Base-by-base conservation (phyloP, 257 asterid genomes). In the Przewalskia tangutica region DNA sequence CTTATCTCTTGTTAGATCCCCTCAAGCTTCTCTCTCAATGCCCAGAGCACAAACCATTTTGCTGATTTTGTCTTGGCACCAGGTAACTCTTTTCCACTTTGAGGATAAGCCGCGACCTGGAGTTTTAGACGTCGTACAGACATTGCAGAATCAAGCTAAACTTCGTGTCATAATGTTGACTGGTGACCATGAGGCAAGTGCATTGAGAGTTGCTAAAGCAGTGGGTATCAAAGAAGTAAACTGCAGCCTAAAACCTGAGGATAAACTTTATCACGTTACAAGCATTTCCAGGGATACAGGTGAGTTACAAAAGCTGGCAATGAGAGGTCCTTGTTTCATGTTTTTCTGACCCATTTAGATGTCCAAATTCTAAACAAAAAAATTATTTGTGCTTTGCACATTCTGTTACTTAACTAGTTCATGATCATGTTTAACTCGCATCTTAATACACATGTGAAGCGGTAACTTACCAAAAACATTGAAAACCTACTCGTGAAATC, bases 31-130 rank as follows among this genome's bases (percentile, higher is more conserved):
- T 48, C 11, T 14, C 44, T 13, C 79, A 23, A 50, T 48, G 79
- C 23, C 16, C 36, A 75, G 42, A 50, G 44, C 4, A 11, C 42
- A 20, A 16, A 36, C 75, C 40, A 75, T 50, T 75, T 75, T 23
- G 14, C 79, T 75, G 79, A 81, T 20, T 9, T 44, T 56, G 77
- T 42, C 56, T 16, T 38, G 20, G 67, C 23, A 54, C 87, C 89
- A 95, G 99, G 97, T 96, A 51, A 96, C 99, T 55, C 90, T 96
- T 50, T 96, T 96, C 80, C 98, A 96, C 89, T 94, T 96, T 82
- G 98, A 93, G 88, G 99, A 94, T 84, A 88, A 84, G 88, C 99
- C 98, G 78, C 93, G 98, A 54, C 84, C 83, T 77, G 97, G 86
- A 84, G 95, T 95, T 81, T 70, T 82, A 70, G 94, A 96, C 76